Evolutionary conservation across 768 basidiomycete species (phyloP), one percentile per base, ranked within the genome.

Genomic region (Suillus subluteus): DNA sequence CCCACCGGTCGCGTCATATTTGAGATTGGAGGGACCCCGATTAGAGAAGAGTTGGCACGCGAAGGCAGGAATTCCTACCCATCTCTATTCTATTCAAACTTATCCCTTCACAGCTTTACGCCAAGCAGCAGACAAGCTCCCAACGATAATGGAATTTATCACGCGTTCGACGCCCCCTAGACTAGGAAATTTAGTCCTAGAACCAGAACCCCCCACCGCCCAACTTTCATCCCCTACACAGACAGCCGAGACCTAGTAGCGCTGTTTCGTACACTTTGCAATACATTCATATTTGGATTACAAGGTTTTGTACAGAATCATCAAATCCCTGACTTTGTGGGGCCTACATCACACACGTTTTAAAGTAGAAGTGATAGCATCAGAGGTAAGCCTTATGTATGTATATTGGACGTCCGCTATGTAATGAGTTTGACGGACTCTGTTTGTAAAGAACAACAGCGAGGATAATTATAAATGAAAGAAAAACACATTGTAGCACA

Each of bases 31-130:
- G 96, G 97, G 1, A 83, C 83, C 2, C 92, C 92, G 7, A 89
- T 99, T 64, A 91, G 95, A 67, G 93, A 95, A 73, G 96, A 98
- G 75, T 83, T 98, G 63, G 97, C 97, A 21, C 87, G 92, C 73
- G 94, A 98, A 74, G 93, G 96, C 96, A 70, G 64, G 85, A 73
- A 37, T 30, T 16, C 8, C 32, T 58, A 18, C 67, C 55, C 50
- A 50, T 26, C 9, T n/a, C 54, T 30, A 30, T 59, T 30, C 6
- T 64, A 32, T 38, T 41, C 40, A 66, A 44, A 58, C 21, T 62
- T 62, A 46, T 67, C 15, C 48, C 26, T 21, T 43, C 68, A 35
- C 54, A 98, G 96, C 94, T 18, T 86, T 99, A 56, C 90, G 92
- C 37, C 89, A 93, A 68, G 96, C 94, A n/a, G 84, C 91, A 21